Conservation (phyloP, 805 yeast genomes). For the Kodamaea sagamina region DNA sequence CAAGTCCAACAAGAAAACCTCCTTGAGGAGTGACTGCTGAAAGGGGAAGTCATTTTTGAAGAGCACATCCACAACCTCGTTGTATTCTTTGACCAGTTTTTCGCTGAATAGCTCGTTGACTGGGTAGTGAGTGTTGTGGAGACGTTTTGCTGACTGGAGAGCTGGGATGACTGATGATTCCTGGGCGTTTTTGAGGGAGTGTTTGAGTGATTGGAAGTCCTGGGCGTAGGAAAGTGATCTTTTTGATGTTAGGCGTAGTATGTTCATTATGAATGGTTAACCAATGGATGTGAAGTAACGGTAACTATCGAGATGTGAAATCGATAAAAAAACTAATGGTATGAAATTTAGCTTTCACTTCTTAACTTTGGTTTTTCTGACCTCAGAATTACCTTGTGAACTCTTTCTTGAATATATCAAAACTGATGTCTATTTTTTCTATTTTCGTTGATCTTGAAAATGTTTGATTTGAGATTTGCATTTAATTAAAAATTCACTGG, state of each 20-base stretch:
- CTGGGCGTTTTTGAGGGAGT: neutral
- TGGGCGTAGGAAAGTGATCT: conserved; percentile 15
- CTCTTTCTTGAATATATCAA: too few species aligned
- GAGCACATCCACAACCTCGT: conserved; percentile 21
- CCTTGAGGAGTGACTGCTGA: conserved; percentile 25
- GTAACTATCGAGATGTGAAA: too few species aligned
- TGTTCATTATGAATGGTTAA: conserved; percentile 1
- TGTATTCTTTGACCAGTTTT: conserved; percentile 12
- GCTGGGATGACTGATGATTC: conserved; percentile 19
- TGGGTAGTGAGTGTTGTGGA: conserved; percentile 20
- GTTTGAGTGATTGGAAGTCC: conserved; percentile 14
- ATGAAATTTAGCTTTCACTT: too few species aligned
- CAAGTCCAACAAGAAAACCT: conserved; percentile 34
- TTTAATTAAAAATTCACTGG: too few species aligned
- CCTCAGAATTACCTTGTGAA: too few species aligned
- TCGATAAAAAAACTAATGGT: too few species aligned
- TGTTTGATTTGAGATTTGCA: too few species aligned
- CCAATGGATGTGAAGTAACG: too few species aligned
- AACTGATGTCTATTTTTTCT: too few species aligned
- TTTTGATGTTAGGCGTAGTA: neutral
- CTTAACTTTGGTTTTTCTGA: too few species aligned
- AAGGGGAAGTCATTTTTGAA: conserved; percentile 26
- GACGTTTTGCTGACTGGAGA: conserved; percentile 25
- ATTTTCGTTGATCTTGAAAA: too few species aligned
- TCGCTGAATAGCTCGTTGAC: conserved; percentile 22